Base-by-base conservation (phyloP, 202 grass and related monocot genomes). In the Panicum virgatum region DNA sequence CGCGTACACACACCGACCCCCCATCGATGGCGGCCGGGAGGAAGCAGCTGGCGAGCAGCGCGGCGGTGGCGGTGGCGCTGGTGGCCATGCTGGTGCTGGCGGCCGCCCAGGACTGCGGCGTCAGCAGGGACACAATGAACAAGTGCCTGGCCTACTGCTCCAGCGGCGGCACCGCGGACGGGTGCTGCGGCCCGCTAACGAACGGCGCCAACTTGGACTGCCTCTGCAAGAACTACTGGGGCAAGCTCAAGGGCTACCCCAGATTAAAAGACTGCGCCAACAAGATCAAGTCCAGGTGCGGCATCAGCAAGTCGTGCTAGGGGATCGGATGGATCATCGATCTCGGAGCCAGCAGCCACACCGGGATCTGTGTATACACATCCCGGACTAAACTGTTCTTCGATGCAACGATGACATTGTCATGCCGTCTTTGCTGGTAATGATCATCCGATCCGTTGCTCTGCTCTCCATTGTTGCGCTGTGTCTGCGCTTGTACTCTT, bases 171-270 rank as follows among this genome's bases (percentile, higher is more conserved):
- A 9, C 0, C 13, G 3, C 7, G 20, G 2, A 39, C 1, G 12
- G 2, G 4, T 82, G 80, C 80, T 82, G 80, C 69, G 4, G 4
- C n/a, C 56, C 80, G 1, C 22, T 82, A n/a, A 19, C 4, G 2
- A 0, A 0, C 5, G 32, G 32, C 32, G 80, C 69, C 44, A 4
- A 75, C 11, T 0, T 43, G 5, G 2, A 1, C 0, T 83, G 80
- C 80, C 58, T 83, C 22, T 83, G 80, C 70, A 50, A 34, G 4
- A 34, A 8, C 8, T 72, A 61, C 79, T 50, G 59, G 75, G 0
- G 2, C 22, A 4, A 0, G 32, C 44, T 73, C 32, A 1, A 19
- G 57, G 0, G 0, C 57, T 1, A 3, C 29, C 0, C 12, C 16
- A 5, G 1, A n/a, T 27, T 27, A 29, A 14, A 5, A 22, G 9